phyloP scores from a whole-genome alignment of 2,329 filamentous ascomycete species.

The Clonostachys rosea region DNA sequence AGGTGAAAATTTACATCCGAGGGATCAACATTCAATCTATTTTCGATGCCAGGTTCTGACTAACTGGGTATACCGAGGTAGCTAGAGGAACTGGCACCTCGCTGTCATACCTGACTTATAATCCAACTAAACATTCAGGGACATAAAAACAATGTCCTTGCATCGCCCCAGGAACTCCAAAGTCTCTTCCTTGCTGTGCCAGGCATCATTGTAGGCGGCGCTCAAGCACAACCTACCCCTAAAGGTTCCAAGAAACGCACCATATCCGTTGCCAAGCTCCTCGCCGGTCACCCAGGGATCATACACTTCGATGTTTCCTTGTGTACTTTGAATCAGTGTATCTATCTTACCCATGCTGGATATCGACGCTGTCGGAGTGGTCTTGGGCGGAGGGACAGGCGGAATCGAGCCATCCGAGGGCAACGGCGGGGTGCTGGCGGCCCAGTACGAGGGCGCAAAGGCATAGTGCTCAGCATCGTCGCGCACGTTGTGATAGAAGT shows the following conservation, averaged over 20 bases:
- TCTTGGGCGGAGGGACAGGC: slow-evolving; percentile 16
- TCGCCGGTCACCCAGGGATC: slow-evolving; percentile 39
- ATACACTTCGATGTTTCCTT: slow-evolving; percentile 16
- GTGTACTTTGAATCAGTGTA: slow-evolving; percentile 16
- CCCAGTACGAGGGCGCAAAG: slow-evolving; percentile 14
- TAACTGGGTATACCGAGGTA: no score
- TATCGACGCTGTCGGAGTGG: slow-evolving; percentile 17
- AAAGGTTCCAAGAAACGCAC: slow-evolving; percentile 33
- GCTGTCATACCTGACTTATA: slow-evolving; percentile 22
- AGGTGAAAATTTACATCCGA: no score
- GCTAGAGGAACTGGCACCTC: slow-evolving; percentile 8
- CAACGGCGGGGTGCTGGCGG: slow-evolving; percentile 5
- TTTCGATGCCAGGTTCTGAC: no score
- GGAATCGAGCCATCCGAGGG: slow-evolving; percentile 3
- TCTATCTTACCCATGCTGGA: slow-evolving; percentile 29
- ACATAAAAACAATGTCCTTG: slow-evolving; percentile 3
- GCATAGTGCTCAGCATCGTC: slow-evolving; percentile 19
- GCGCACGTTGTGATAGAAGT: slow-evolving; percentile 18
- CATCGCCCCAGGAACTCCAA: slow-evolving; percentile 12
- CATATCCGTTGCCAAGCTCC: slow-evolving; percentile 30
- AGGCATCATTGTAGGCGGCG: slow-evolving; percentile 35
- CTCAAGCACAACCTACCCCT: slow-evolving; percentile 26
- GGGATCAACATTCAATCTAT: no score
- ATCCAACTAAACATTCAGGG: background rate
- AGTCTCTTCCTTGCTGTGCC: slow-evolving; percentile 20